Evolutionary conservation across 1,284 basidiomycete species (phyloP).

Genomic region (Ganoderma meredithae): DNA sequence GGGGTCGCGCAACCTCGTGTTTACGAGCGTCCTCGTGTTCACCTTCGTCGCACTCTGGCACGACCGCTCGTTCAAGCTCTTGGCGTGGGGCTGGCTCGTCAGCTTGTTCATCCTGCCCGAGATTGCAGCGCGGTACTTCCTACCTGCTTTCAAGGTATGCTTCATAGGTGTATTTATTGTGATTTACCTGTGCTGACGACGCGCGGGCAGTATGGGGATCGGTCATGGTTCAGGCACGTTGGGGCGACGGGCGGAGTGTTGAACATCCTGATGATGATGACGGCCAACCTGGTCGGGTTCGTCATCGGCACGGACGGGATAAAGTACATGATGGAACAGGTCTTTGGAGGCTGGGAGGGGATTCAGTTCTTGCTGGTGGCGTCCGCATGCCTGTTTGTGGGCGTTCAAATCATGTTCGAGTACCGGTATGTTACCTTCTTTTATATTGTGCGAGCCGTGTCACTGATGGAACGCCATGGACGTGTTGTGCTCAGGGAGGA

Average conservation of each 20-base stretch:
- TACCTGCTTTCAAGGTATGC: constrained; percentile 74
- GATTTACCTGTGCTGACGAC: background rate
- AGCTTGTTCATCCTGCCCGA: constrained; percentile 93
- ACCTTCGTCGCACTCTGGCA: constrained; percentile 99
- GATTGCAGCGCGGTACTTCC: constrained; percentile 63
- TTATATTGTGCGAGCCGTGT: background rate
- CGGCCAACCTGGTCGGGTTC: constrained; percentile 95
- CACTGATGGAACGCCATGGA: background rate
- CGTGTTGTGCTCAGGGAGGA: constrained; percentile 41
- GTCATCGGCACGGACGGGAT: constrained; percentile 91
- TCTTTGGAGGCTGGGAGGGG: constrained; percentile 74
- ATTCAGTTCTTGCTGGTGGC: constrained; percentile 72
- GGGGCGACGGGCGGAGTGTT: constrained; percentile 86
- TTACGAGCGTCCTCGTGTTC: constrained; percentile 87
- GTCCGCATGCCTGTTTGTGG: constrained; percentile 79
- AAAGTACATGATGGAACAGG: constrained; percentile 69
- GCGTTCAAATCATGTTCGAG: constrained; percentile 94
- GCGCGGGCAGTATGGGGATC: constrained; percentile 64
- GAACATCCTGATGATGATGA: constrained; percentile 93
- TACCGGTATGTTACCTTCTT: constrained; percentile 64
- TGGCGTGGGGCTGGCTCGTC: constrained; percentile 98
- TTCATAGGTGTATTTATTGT: background rate
- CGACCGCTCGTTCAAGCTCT: constrained; percentile 86
- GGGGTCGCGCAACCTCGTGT: constrained; percentile 69
- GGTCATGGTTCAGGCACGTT: constrained; percentile 87